phyloP scores from a whole-genome alignment of 805 yeast genomes.

The Wickerhamiella domercqiae region DNA sequence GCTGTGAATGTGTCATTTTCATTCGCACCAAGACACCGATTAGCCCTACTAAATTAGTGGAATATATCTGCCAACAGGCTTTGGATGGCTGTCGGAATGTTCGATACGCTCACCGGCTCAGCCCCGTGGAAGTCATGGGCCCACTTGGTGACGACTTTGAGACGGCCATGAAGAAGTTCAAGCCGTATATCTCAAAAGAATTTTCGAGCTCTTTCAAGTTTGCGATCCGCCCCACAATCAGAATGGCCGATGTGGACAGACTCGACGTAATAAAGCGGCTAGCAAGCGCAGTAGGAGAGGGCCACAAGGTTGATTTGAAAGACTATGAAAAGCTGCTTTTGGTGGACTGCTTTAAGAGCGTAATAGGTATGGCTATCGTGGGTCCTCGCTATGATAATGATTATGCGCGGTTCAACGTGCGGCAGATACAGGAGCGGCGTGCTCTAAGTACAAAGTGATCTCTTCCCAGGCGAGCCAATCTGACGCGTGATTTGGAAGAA shows the following conservation, averaged over 20 bases:
- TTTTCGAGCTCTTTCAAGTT: conserved; percentile 35
- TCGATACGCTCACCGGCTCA: conserved; percentile 52
- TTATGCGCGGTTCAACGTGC: conserved; percentile 59
- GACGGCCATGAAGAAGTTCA: conserved; percentile 22
- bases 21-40: conserved; percentile 68
- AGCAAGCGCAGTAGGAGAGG: conserved; percentile 57
- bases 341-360: conserved; percentile 78
- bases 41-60: conserved; percentile 59
- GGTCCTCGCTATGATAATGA: conserved; percentile 36
- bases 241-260: conserved; percentile 59
- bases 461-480: conserved; percentile 89
- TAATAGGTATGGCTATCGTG: conserved; percentile 77
- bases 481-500: conserved; percentile 70
- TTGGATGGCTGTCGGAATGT: conserved; percentile 26
- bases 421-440: conserved; percentile 37
- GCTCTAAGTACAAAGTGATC: conserved; percentile 20
- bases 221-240: conserved; percentile 64
- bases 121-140: conserved; percentile 67
- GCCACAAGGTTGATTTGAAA: conserved; percentile 69
- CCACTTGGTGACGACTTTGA: conserved; percentile 36
- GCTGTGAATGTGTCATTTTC: conserved; percentile 46
- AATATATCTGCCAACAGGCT: conserved; percentile 46
- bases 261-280: conserved; percentile 58
- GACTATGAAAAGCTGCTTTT: conserved; percentile 61
- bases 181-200: conserved; percentile 47